Conservation (phyloP, 495 filamentous ascomycete species). For the Lasiosphaeria hispida region DNA sequence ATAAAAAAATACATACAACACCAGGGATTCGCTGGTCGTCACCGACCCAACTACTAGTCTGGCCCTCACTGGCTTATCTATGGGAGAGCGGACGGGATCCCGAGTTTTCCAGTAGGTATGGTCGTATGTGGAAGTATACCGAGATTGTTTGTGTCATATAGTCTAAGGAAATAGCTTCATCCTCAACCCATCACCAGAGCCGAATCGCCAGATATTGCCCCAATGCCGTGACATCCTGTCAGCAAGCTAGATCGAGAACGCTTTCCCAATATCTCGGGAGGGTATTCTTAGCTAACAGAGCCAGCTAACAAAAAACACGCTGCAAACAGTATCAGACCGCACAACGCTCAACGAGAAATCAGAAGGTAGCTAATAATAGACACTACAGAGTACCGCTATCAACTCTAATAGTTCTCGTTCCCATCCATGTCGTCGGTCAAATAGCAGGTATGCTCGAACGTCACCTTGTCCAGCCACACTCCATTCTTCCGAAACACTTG, state of each 20-base stretch:
- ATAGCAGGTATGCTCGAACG: constrained; percentile 29
- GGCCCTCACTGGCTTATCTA: constrained; percentile 36
- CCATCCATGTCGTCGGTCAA: not conserved
- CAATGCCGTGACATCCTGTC: no score
- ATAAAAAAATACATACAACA: constrained; percentile 22
- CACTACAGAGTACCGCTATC: not conserved
- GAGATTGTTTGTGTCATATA: no score
- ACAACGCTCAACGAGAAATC: no score
- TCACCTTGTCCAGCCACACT: constrained; percentile 27
- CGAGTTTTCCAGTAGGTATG: constrained; percentile 44
- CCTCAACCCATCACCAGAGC: no score
- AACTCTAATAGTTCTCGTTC: not conserved
- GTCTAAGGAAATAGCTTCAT: no score
- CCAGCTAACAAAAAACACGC: no score
- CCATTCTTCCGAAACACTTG: constrained; percentile 14
- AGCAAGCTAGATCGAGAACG: no score
- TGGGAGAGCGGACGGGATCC: constrained; percentile 53
- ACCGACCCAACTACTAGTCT: constrained; percentile 50
- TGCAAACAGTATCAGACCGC: no score
- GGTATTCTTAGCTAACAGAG: no score
- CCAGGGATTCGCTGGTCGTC: constrained; percentile 37
- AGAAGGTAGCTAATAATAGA: not conserved
- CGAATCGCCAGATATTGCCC: no score
- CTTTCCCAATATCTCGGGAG: no score
- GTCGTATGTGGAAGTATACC: constrained; percentile 36